phyloP scores from a whole-genome alignment of 768 basidiomycete genomes.

The Tricholoma flavovirens region DNA sequence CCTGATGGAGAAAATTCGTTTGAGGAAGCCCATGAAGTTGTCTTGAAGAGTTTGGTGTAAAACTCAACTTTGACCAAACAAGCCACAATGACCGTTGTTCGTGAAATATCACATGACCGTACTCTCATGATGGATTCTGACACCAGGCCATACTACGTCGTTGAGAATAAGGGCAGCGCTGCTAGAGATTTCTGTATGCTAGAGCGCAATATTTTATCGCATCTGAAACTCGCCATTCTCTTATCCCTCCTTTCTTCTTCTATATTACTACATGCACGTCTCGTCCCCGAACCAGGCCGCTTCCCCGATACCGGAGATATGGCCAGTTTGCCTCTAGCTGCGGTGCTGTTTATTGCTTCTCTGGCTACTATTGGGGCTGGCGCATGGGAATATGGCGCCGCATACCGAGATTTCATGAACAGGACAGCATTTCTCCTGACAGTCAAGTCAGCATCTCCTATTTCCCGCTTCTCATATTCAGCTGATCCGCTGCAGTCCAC shows the following conservation, averaged over 20 bases:
- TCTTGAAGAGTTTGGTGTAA: too few species aligned
- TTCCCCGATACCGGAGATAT: constrained; percentile 10
- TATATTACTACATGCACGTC: constrained; percentile 53
- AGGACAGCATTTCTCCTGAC: constrained; percentile 56
- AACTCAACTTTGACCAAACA: constrained; percentile 35
- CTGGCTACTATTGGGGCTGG: constrained; percentile 51
- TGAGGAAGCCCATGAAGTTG: constrained; percentile 58
- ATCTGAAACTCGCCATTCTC: constrained; percentile 61
- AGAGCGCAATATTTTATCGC: constrained; percentile 67
- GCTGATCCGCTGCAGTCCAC: constrained; percentile 31
- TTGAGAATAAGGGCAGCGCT: constrained; percentile 49
- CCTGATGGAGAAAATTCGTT: constrained; percentile 63
- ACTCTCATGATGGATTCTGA: constrained; percentile 2
- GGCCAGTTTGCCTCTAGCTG: constrained; percentile 42
- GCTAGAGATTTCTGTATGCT: constrained; percentile 79
- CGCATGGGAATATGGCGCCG: constrained; percentile 60
- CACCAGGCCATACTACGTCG: constrained; percentile 23
- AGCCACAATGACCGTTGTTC: constrained; percentile 4
- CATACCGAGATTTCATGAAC: constrained; percentile 49
- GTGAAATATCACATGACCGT: constrained; percentile 28
- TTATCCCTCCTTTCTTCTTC: constrained; percentile 61
- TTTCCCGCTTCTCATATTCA: not conserved
- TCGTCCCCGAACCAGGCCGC: constrained; percentile 37
- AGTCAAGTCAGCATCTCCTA: constrained; percentile 40
- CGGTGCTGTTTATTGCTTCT: constrained; percentile 48